phyloP scores from a whole-genome alignment of 129 eudicot species.

The Rutidosis leptorrhynchoides region DNA sequence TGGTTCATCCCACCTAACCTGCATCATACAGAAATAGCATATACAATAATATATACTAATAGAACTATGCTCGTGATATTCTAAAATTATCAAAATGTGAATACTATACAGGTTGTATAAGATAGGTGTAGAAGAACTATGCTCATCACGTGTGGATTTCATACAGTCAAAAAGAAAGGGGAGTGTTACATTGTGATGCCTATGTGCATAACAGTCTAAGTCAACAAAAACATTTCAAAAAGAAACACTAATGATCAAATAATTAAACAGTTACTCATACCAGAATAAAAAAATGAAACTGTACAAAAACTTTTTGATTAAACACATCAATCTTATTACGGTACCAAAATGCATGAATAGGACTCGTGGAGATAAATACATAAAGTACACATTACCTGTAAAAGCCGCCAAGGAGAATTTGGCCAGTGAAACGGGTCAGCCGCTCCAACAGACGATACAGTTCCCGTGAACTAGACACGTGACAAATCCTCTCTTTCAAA shows the following conservation, averaged over 20 bases:
- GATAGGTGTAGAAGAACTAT: no score
- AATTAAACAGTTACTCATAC: no score
- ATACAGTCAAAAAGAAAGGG: not conserved
- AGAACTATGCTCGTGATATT: not conserved
- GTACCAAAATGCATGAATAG: slow-evolving; percentile 8
- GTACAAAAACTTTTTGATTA: not conserved
- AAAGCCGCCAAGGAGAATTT: slow-evolving; percentile 92
- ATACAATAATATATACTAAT: no score
- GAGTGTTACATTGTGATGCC: not conserved
- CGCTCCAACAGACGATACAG: slow-evolving; percentile 66
- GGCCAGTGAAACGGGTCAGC: slow-evolving; percentile 89
- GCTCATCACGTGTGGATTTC: no score
- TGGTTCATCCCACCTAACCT: slow-evolving; percentile 95
- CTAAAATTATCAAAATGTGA: not conserved
- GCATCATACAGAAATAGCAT: slow-evolving; percentile 14
- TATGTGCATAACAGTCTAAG: not conserved
- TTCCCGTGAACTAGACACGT: slow-evolving; percentile 88
- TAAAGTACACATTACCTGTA: slow-evolving; percentile 56
- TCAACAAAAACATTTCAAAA: not conserved
- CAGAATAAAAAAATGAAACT: not conserved
- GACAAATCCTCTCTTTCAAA: slow-evolving; percentile 93
- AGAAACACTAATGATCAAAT: not conserved
- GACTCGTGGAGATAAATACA: not conserved
- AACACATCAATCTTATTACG: slow-evolving; percentile 11
- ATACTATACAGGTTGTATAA: not conserved